phyloP scores from a whole-genome alignment of 2,329 filamentous ascomycete genomes.

The Apiospora marii region DNA sequence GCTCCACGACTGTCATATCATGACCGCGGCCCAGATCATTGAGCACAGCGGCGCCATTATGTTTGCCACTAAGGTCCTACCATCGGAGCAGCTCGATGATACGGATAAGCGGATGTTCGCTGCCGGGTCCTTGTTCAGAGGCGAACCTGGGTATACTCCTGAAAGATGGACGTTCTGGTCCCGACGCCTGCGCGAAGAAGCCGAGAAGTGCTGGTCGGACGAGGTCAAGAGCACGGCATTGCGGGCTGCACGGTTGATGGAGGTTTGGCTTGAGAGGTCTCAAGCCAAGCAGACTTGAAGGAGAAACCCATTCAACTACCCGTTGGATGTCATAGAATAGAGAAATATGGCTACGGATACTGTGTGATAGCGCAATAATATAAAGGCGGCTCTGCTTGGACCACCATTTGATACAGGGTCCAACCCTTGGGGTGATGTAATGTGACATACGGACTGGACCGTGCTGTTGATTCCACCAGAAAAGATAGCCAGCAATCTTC shows the following conservation, averaged over 20 bases:
- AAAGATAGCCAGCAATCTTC: slow-evolving; percentile 1
- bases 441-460: background rate
- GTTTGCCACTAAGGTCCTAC: slow-evolving; percentile 29
- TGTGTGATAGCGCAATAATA: background rate
- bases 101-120: slow-evolving; percentile 32
- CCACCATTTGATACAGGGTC: background rate
- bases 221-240: slow-evolving; percentile 35
- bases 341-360: background rate
- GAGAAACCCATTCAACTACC: background rate
- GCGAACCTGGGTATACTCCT: slow-evolving; percentile 33
- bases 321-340: background rate
- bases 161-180: slow-evolving; percentile 42
- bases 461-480: background rate
- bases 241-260: slow-evolving; percentile 38
- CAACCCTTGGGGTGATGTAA: background rate
- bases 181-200: slow-evolving; percentile 35
- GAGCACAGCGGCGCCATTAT: slow-evolving; percentile 38
- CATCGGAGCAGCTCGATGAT: slow-evolving; percentile 26
- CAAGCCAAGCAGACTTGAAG: background rate
- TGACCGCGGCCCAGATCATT: slow-evolving; percentile 38
- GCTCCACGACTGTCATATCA: slow-evolving; percentile 33
- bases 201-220: slow-evolving; percentile 29
- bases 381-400: background rate
- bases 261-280: slow-evolving; percentile 35
- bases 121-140: slow-evolving; percentile 37